Evolutionary conservation across 2,329 filamentous ascomycete species (phyloP).

Genomic region (Coniochaeta prunicola): DNA sequence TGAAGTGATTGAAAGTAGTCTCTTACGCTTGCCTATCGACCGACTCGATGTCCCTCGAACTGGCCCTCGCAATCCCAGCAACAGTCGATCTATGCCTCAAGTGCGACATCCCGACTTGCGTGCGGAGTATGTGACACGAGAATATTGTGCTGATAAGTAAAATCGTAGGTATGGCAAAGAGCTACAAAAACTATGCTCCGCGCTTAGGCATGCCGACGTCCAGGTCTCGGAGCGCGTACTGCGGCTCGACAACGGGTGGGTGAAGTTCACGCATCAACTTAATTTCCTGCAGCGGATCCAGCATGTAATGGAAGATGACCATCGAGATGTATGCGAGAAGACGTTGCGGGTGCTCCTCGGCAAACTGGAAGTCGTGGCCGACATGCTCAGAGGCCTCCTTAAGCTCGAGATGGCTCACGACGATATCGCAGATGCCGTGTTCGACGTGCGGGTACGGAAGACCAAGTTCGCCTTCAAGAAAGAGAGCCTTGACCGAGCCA

Average conservation of each 20-base stretch:
- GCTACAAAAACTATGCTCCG: constrained; percentile 3
- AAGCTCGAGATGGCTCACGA: background rate
- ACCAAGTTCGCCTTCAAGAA: constrained; percentile 8
- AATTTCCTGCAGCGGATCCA: constrained; percentile 10
- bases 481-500: constrained; percentile 10
- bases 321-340: constrained; percentile 11
- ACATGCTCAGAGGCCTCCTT: constrained; percentile 2
- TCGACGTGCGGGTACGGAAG: constrained; percentile 4
- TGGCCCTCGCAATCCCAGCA: constrained; percentile 3
- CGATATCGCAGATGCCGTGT: background rate
- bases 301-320: constrained; percentile 9
- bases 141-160: too few species aligned
- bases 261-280: constrained; percentile 11
- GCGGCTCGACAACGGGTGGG: constrained; percentile 13
- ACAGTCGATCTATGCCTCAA: constrained; percentile 6
- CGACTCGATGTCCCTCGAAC: constrained; percentile 1
- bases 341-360: constrained; percentile 9
- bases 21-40: background rate
- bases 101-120: background rate
- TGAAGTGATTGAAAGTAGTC: background rate
- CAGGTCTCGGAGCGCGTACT: constrained; percentile 8
- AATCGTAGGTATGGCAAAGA: constrained; percentile 6
- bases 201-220: constrained; percentile 2
- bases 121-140: too few species aligned
- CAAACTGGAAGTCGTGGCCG: constrained; percentile 11